phyloP scores from a whole-genome alignment of 2,329 filamentous ascomycete genomes.

The Trichoderma simmonsii region DNA sequence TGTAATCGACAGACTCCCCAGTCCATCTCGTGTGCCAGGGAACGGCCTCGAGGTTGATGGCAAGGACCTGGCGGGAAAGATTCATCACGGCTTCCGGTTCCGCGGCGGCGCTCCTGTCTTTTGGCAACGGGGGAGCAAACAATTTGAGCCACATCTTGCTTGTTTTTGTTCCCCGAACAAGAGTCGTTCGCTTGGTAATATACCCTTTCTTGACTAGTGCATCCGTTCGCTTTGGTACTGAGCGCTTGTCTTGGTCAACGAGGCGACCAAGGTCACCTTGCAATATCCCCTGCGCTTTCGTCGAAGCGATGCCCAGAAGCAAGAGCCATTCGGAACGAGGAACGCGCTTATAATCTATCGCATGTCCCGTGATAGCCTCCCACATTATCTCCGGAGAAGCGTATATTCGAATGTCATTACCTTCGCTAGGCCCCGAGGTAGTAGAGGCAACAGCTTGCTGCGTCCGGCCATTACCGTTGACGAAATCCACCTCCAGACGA shows the following conservation, averaged over 20 bases:
- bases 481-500: background rate
- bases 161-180: slow-evolving; percentile 57
- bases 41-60: slow-evolving; percentile 50
- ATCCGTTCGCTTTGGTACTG: slow-evolving; percentile 60
- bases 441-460: background rate
- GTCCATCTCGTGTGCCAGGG: slow-evolving; percentile 57
- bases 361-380: slow-evolving; percentile 58
- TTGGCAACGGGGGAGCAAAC: slow-evolving; percentile 48
- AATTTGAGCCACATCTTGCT: slow-evolving; percentile 60
- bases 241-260: slow-evolving; percentile 61
- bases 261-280: slow-evolving; percentile 58
- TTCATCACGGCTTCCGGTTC: slow-evolving; percentile 36
- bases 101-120: slow-evolving; percentile 29
- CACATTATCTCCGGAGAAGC: slow-evolving; percentile 56
- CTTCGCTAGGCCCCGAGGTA: background rate
- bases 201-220: slow-evolving; percentile 59
- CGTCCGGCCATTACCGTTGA: background rate
- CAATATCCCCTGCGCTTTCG: slow-evolving; percentile 53
- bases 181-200: slow-evolving; percentile 57
- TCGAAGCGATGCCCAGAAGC: slow-evolving; percentile 55
- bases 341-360: slow-evolving; percentile 55
- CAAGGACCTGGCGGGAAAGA: slow-evolving; percentile 38
- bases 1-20: slow-evolving; percentile 56
- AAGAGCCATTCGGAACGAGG: slow-evolving; percentile 59
- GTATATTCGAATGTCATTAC: slow-evolving; percentile 36